Conservation (phyloP, 106 monocot genomes). For the Dendrobium chrysotoxum region DNA sequence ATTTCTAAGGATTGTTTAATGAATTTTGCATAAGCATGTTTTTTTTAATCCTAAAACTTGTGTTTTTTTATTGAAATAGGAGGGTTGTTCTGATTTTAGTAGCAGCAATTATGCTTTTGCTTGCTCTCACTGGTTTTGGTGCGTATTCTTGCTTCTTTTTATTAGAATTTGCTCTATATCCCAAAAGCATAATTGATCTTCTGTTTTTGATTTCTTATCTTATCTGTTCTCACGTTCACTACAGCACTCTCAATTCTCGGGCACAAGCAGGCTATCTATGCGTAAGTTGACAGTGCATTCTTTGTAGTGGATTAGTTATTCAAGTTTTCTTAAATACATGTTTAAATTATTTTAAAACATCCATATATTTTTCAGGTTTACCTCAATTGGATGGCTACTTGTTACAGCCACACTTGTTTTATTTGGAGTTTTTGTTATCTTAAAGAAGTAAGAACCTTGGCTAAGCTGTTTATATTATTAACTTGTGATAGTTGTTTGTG, state of each 20-base stretch:
- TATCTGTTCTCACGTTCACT: conserved; percentile 2
- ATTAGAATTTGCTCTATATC: neutral
- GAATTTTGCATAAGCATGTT: neutral
- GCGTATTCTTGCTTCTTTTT: conserved; percentile 22
- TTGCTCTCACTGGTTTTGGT: conserved; percentile 72
- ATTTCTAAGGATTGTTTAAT: neutral
- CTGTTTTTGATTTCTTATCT: neutral
- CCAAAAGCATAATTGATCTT: neutral
- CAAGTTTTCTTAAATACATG: too few species aligned
- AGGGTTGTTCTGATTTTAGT: conserved; percentile 44
- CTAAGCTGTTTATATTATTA: neutral
- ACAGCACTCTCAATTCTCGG: conserved; percentile 58
- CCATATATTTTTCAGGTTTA: conserved; percentile 54
- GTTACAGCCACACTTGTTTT: conserved; percentile 69
- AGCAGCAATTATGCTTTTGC: conserved; percentile 61
- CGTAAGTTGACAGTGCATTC: conserved; percentile 36
- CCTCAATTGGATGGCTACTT: conserved; percentile 68
- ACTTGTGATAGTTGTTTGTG: too few species aligned
- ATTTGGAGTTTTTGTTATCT: conserved; percentile 63
- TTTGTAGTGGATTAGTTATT: neutral
- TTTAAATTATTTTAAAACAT: neutral
- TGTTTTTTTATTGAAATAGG: conserved; percentile 21
- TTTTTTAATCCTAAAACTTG: neutral
- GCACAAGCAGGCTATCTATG: conserved; percentile 51
- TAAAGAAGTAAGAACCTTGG: conserved; percentile 52